Evolutionary conservation across 768 basidiomycete species (phyloP), one percentile per base, ranked within the genome.

Genomic region (Lactarius pseudohatsudake): DNA sequence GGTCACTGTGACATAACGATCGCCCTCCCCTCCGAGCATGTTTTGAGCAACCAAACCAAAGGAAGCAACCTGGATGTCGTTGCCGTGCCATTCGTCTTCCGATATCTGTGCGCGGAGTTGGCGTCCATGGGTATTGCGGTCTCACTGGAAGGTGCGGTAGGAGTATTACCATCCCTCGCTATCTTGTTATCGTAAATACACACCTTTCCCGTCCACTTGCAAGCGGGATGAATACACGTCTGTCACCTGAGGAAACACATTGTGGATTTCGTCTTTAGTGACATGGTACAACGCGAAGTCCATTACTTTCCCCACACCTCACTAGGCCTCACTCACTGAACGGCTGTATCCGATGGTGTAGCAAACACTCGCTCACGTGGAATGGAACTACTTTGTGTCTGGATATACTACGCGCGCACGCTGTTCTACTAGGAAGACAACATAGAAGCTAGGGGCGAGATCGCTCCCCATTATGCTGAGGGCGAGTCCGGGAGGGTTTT

Each of bases 121-220:
- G 96, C 96, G n/a, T 90, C 93, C 20, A 98, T 98, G 96, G 96
- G 97, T 56, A 98, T 99, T 72, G 86, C 90, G 41, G 84, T 98
- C 59, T 91, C 92, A 57, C 77, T 98, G 58, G 88, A 91, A 91
- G 74, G 85, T 96, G 61, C 83, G 76, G 63, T 70, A 69, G 64
- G 40, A 28, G 41, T 36, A 55, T 8, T n/a, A 15, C 13, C 32
- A 9, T 50, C 43, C 11, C 6, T 50, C n/a, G 20, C 13, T 32
- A 54, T 59, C 4, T 43, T 28, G n/a, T 22, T 13, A 22, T 50
- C 47, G 47, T 22, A 50, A 50, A 50, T 50, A n/a, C 22, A n/a
- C 32, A 16, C 34, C 43, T n/a, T 50, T 50, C 3, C 45, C 10
- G 3, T 6, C 47, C 20, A 47, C 9, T 43, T 43, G 43, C 20